Conservation (phyloP, 176 grass and related monocot species). For the Phoenix roebelenii region DNA sequence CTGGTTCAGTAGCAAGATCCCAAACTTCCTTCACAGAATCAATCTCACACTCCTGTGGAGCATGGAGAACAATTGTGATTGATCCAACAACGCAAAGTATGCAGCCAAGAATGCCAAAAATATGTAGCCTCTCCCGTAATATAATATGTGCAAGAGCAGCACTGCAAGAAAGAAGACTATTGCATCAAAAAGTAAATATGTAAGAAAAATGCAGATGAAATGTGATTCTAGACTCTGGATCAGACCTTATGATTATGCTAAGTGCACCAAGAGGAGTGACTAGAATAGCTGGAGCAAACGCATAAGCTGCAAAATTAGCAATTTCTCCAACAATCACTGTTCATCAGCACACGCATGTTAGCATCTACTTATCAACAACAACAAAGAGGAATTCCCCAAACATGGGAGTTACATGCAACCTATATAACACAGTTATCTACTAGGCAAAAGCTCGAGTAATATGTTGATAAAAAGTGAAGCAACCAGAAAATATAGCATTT, state of each 20-base stretch:
- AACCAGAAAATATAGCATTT: no score
- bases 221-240: conserved; percentile 5
- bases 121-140: conserved; percentile 74
- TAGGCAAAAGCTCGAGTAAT: no score
- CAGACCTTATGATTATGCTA: conserved; percentile 95
- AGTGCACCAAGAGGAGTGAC: conserved; percentile 94
- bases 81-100: conserved; percentile 93
- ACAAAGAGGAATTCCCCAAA: no score
- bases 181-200: background rate
- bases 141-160: conserved; percentile 84
- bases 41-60: conserved; percentile 74
- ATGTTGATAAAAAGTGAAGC: no score
- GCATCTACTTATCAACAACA: no score
- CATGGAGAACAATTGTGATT: conserved; percentile 87
- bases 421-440: no score
- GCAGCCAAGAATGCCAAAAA: conserved; percentile 83
- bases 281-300: conserved; percentile 93
- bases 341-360: background rate
- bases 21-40: conserved; percentile 91
- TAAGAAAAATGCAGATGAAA: conserved; percentile 10
- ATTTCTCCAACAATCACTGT: conserved; percentile 96
- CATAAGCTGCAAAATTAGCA: conserved; percentile 96
- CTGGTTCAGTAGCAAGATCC: conserved; percentile 92
- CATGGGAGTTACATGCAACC: no score
- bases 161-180: conserved; percentile 24